Conservation (phyloP, 176 grass and related monocot species). For the Aegilops tauschii region DNA sequence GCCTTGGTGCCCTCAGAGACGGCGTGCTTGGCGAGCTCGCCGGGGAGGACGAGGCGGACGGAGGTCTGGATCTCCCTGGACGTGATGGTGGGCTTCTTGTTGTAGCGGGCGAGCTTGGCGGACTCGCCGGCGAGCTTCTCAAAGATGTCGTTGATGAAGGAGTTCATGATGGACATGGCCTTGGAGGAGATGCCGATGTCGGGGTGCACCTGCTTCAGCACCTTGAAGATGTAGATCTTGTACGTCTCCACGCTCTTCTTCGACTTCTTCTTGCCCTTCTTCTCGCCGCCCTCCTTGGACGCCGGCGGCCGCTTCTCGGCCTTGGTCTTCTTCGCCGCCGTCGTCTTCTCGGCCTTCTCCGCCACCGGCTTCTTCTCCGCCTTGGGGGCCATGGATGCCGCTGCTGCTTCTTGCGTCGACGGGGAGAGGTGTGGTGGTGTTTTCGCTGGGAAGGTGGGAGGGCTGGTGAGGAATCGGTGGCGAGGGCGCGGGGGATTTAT, state of each 20-base stretch:
- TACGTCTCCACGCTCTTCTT: slow-evolving; percentile 77
- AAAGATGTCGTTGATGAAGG: slow-evolving; percentile 88
- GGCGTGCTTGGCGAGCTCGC: slow-evolving; percentile 53
- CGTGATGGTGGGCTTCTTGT: slow-evolving; percentile 70
- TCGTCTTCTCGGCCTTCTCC: no score
- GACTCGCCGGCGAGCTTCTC: slow-evolving; percentile 68
- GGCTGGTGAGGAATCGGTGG: no score
- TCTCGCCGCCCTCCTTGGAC: neutral
- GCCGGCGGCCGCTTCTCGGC: no score
- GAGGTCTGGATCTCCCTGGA: slow-evolving; percentile 65
- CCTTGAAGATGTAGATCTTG: slow-evolving; percentile 98
- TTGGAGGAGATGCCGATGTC: slow-evolving; percentile 95
- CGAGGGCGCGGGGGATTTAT: no score
- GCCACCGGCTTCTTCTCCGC: no score
- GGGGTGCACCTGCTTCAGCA: slow-evolving; percentile 85
- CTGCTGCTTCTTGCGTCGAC: no score
- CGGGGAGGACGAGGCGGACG: slow-evolving; percentile 64
- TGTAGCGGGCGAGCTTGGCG: slow-evolving; percentile 41
- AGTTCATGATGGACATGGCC: slow-evolving; percentile 98
- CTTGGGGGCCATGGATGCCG: no score
- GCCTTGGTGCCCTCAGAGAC: slow-evolving; percentile 66
- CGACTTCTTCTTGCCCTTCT: slow-evolving; percentile 41
- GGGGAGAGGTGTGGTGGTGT: no score
- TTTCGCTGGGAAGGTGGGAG: no score
- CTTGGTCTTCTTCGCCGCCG: no score